These are phyloP conservation scores for Periglandula ipomoeae DNA, from an alignment of 2,329 filamentous ascomycete genomes.

Conservation along the genomic window DNA sequence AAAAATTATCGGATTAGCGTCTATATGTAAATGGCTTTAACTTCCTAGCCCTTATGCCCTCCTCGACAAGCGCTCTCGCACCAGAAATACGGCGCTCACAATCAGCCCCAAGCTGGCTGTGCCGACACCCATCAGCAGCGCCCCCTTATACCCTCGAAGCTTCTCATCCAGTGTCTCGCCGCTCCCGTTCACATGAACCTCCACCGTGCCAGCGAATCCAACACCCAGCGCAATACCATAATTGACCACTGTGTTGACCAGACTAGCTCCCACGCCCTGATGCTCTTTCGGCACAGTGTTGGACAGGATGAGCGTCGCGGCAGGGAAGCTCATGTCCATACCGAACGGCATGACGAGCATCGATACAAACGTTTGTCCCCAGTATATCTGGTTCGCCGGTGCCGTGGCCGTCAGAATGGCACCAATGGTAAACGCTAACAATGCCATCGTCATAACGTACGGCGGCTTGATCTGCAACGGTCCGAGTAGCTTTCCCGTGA, in stretches of 20 bases:
- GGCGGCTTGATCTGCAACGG: slow-evolving; percentile 25
- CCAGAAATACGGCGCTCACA: slow-evolving; percentile 5
- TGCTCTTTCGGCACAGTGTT: slow-evolving; percentile 38
- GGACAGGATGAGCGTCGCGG: slow-evolving; percentile 50
- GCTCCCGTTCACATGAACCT: slow-evolving; percentile 29
- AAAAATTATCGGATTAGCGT: too few relatives aligned
- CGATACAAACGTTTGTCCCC: slow-evolving; percentile 52
- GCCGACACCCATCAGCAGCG: slow-evolving; percentile 28
- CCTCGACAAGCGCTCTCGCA: slow-evolving; percentile 2
- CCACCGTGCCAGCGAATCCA: slow-evolving; percentile 57
- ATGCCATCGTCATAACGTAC: slow-evolving; percentile 33
- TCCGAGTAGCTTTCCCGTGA: slow-evolving; percentile 33
- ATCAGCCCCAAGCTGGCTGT: slow-evolving; percentile 18
- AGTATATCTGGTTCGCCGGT: slow-evolving; percentile 50
- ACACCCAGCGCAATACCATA: slow-evolving; percentile 59
- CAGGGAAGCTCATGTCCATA: slow-evolving; percentile 60
- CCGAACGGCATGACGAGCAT: slow-evolving; percentile 51
- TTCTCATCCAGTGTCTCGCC: slow-evolving; percentile 9
- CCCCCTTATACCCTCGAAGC: slow-evolving; percentile 12
- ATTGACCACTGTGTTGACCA: slow-evolving; percentile 59
- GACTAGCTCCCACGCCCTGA: slow-evolving; percentile 37
- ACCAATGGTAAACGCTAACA: slow-evolving; percentile 34
- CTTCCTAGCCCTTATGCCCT: too few relatives aligned
- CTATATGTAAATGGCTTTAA: too few relatives aligned
- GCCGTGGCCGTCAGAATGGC: slow-evolving; percentile 35